Evolutionary conservation across 352 stramenopile species (phyloP), one percentile per base, ranked within the genome.

Genomic region (Phytopythium chamaehyphon): DNA sequence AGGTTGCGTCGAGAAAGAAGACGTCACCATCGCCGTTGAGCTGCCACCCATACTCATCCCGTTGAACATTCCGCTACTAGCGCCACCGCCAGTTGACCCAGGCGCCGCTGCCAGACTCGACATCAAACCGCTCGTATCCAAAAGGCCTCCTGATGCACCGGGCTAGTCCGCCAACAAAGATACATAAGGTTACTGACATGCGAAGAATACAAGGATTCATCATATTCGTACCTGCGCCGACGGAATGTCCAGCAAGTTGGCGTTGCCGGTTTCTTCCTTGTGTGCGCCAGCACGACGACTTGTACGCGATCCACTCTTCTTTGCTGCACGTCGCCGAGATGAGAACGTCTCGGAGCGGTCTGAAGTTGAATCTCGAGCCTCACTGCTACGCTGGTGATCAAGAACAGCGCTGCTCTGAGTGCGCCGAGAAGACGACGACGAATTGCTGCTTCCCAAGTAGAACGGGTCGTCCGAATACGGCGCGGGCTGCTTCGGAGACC

Each of bases 401-500:
- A 38, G 35, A 3, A 71, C 42, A 2, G 47, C 57, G 46, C 51
- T 69, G 40, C 57, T 86, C 51, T 83, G 64, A 24, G 72, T 83
- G 11, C 66, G 68, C 33, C 66, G 76, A 8, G 44, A 61, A 48
- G 57, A 60, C 38, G 59, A 64, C 18, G 62, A 69, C 9, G 28
- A 39, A 24, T 38, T 31, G 16, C 16, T 26, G 16, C 61, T 80
- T n/a, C 75, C 75, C 35, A 92, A 45, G 54, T 86, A 76, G 51
- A 90, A 92, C 11, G 75, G 83, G 37, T 90, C 77, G 43, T 94
- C 83, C 43, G 76, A 85, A 61, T 93, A 91, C 40, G 78, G 78
- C 37, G 86, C 78, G 0, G 71, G 69, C 50, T 69, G 76, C 36
- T 71, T 71, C 1, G 56, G 50, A 16, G 50, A 43, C 21, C 51